A percentile compares a stretch with the other conserved stretches of the same genome.
These are phyloP conservation scores for Cyclostephanos tholiformis DNA, from an alignment of 108 stramenopile genomes.

Conservation along the genomic window DNA sequence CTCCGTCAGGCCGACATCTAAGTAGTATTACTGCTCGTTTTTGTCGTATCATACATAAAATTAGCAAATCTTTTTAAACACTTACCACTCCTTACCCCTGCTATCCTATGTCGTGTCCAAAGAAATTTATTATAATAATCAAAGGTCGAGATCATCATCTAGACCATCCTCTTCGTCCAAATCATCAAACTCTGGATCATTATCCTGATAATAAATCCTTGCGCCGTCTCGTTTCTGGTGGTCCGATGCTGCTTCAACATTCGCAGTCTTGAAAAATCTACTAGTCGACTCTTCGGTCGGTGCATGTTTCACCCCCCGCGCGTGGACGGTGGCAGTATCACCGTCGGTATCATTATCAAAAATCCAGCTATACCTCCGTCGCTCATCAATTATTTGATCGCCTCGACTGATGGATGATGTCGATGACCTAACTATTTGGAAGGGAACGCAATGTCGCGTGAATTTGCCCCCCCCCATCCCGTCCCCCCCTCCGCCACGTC, in stretches of 20 bases:
- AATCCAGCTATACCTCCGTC: constrained; percentile 28
- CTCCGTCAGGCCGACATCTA: constrained; percentile 1
- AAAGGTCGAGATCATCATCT: constrained; percentile 28
- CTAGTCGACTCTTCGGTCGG: neutral
- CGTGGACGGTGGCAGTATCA: constrained; percentile 1
- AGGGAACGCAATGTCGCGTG: constrained; percentile 24
- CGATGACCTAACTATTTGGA: constrained; percentile 18
- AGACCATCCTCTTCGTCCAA: constrained; percentile 40
- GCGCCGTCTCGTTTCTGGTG: constrained; percentile 4
- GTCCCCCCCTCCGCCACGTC: constrained; percentile 33
- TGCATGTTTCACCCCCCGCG: neutral
- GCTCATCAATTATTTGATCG: constrained; percentile 2
- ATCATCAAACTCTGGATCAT: constrained; percentile 45
- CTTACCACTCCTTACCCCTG: neutral
- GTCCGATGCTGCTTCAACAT: constrained; percentile 4
- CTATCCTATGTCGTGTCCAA: neutral
- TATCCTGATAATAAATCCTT: constrained; percentile 32
- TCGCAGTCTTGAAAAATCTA: neutral
- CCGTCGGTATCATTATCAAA: constrained; percentile 1
- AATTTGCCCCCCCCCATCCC: constrained; percentile 34
- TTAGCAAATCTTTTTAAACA: neutral
- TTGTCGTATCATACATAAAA: neutral
- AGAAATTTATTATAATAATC: too few species aligned
- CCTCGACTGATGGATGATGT: neutral
- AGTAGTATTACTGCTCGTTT: neutral